Percentiles rank a stretch among this genome's conserved stretches.
These are phyloP conservation scores for Trichoderma citrinoviride DNA, from an alignment of 2,329 filamentous ascomycete genomes.

Conservation along the genomic window DNA sequence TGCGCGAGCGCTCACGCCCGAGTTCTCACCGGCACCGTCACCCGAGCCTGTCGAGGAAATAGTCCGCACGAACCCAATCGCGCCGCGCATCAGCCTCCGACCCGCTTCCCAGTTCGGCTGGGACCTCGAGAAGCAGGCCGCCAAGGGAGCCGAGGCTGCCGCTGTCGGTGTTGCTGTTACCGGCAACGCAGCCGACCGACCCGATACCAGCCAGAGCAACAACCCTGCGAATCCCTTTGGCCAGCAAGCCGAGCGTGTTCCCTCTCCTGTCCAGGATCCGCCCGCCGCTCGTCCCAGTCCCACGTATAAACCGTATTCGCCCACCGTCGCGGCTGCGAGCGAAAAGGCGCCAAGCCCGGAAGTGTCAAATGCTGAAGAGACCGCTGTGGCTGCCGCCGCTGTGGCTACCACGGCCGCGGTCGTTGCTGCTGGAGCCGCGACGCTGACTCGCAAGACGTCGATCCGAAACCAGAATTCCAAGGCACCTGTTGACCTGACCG, in stretches of 20 bases:
- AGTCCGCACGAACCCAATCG: conserved; percentile 42
- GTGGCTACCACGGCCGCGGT: conserved; percentile 38
- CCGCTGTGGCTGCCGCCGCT: conserved; percentile 38
- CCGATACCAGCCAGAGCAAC: conserved; percentile 44
- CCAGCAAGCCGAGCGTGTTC: conserved; percentile 53
- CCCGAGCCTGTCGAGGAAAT: conserved; percentile 28
- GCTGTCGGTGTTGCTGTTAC: conserved; percentile 24
- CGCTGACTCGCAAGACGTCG: conserved; percentile 54
- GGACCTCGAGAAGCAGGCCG: conserved; percentile 48
- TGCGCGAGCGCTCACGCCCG: neutral
- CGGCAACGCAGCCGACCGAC: conserved; percentile 48
- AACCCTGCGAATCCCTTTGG: conserved; percentile 71
- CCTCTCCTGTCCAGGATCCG: conserved; percentile 41
- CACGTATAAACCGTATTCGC: conserved; percentile 20
- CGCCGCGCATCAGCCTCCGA: conserved; percentile 80
- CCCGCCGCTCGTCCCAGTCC: neutral
- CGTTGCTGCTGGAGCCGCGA: conserved; percentile 39
- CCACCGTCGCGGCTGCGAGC: conserved; percentile 26
- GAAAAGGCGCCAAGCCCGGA: neutral
- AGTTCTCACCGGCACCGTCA: conserved; percentile 5
- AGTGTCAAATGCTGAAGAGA: conserved; percentile 2
- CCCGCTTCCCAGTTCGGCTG: conserved; percentile 77
- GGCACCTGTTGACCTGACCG: conserved; percentile 50
- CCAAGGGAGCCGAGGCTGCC: conserved; percentile 31
- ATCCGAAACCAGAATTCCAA: conserved; percentile 53